Evolutionary conservation across 345 rosid species (phyloP).

Genomic region (Isatis tinctoria): DNA sequence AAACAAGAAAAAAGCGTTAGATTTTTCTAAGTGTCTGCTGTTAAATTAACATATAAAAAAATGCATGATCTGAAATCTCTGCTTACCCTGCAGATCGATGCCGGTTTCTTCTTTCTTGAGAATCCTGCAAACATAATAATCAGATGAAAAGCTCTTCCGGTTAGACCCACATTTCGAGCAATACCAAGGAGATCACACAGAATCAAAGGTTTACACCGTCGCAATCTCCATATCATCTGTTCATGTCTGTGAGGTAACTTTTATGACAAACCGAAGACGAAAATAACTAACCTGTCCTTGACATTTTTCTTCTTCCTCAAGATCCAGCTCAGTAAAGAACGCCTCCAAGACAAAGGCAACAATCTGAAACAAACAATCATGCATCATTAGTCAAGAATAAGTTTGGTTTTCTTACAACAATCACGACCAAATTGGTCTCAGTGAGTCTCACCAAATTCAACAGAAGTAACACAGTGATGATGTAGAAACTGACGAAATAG

Average conservation of each 20-base stretch:
- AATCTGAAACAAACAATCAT: slow-evolving; percentile 47
- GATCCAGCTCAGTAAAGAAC: slow-evolving; percentile 91
- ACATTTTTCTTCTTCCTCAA: slow-evolving; percentile 55
- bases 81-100: slow-evolving; percentile 63
- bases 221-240: not conserved
- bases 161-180: not conserved
- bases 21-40: not conserved
- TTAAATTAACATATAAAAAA: not conserved
- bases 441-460: slow-evolving; percentile 75
- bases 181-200: not conserved
- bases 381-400: not conserved
- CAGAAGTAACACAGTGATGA: slow-evolving; percentile 71
- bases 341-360: slow-evolving; percentile 98
- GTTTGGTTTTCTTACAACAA: not conserved
- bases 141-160: not conserved
- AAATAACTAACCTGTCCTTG: slow-evolving; percentile 54
- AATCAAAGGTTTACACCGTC: not conserved
- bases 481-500: slow-evolving; percentile 92
- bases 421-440: not conserved
- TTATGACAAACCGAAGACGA: not conserved
- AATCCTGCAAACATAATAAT: slow-evolving; percentile 41
- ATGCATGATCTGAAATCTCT: not conserved
- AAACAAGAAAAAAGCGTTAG: not conserved
- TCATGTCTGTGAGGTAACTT: not conserved
- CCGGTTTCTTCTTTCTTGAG: slow-evolving; percentile 36